Base-by-base conservation (phyloP, 371 early-diverging fungal species). In the Sporodiniella umbellata region DNA sequence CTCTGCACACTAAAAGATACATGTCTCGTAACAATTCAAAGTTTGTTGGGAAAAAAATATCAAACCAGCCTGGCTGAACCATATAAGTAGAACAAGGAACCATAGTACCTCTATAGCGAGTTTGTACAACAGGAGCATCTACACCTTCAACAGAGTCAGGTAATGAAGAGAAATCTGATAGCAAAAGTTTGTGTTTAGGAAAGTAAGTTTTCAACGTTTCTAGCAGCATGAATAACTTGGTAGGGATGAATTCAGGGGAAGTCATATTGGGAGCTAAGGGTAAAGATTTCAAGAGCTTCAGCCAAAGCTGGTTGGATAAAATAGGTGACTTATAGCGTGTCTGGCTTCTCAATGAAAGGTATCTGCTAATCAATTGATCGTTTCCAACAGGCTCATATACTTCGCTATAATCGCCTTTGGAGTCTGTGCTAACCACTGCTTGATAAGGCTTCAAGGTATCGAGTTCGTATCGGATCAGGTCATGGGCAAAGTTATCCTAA, bases 11-110 rank as follows among this genome's bases (percentile, higher is more conserved):
- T 4, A 68, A 44, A 8, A 75, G 56, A 68, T 98, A 94, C 72
- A 96, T 73, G 23, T 85, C 83, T 48, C 70, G 63, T 56, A 95
- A 55, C 21, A 93, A 66, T 60, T 90, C 92, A 76, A 96, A 97
- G 64, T 98, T 86, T 19, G 96, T 96, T 4, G 99, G 97, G 69
- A 96, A 98, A 62, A 98, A 94, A 25, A 96, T 95, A 64, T 98
- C 98, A 65, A 96, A 96, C 87, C 87, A 94, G n/a, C 99, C 99
- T 0, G 94, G 97, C 63, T 91, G 90, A 5, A 98, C 94, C 72
- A 95, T 84, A 56, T 93, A 95, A 1, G 95, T 94, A 8, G 90
- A 85, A 58, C 95, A 94, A 10, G 96, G 90, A 6, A 96, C 89
- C 94, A 95, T 98, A 8, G 79, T 80, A 0, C 89, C 87, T 44